Evolutionary conservation across 2,329 filamentous ascomycete genomes (phyloP).

Genomic region (Penicillium sp.): DNA sequence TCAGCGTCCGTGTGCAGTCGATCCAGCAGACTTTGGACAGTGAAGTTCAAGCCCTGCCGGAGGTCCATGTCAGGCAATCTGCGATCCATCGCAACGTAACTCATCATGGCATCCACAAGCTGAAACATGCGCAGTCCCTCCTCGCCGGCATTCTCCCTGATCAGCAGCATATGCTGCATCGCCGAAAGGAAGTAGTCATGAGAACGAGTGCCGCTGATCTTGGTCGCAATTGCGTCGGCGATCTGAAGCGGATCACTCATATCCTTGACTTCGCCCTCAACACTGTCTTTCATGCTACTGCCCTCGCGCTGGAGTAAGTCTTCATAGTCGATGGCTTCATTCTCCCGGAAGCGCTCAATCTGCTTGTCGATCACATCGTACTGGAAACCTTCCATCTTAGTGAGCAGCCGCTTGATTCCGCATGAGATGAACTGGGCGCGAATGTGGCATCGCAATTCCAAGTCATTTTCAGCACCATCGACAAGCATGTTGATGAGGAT

Average conservation of each 20-base stretch:
- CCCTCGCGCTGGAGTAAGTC: constrained; percentile 89
- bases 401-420: constrained; percentile 87
- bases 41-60: constrained; percentile 96
- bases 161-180: constrained; percentile 88
- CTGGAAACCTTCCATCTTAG: constrained; percentile 97
- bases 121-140: constrained; percentile 94
- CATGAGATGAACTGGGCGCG: constrained; percentile 93
- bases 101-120: constrained; percentile 96
- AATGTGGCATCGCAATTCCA: constrained; percentile 89
- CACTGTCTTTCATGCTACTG: constrained; percentile 80
- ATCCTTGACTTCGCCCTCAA: constrained; percentile 82
- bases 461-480: constrained; percentile 79
- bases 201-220: constrained; percentile 73
- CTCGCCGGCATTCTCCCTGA: constrained; percentile 84
- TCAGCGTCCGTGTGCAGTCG: constrained; percentile 96
- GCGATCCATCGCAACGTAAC: constrained; percentile 97
- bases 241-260: constrained; percentile 90
- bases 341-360: constrained; percentile 84
- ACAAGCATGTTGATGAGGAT: constrained; percentile 96
- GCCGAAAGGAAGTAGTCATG: constrained; percentile 96
- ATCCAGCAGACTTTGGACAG: constrained; percentile 89
- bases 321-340: constrained; percentile 97
- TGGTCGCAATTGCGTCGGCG: constrained; percentile 83
- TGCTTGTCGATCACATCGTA: constrained; percentile 99
- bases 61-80: constrained; percentile 93